Evolutionary conservation across 495 filamentous ascomycete genomes (phyloP).

Genomic region (Hypoxylon crocopeplum): DNA sequence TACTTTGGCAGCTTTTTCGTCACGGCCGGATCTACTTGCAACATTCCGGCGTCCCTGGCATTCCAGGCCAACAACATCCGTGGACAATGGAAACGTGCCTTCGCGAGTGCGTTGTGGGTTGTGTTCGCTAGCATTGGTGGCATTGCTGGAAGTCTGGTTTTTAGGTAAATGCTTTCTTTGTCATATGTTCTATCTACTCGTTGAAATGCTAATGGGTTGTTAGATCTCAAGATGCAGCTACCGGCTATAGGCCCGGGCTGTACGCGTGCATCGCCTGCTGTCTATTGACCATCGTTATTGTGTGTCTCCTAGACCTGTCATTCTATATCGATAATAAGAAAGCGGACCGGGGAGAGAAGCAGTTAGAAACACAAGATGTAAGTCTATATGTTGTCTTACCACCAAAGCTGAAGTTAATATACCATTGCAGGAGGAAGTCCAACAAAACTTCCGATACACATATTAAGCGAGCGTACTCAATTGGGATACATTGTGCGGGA

Average conservation of each 20-base stretch:
- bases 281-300: slow-evolving; percentile 46
- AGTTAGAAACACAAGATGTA: slow-evolving; percentile 52
- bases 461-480: slow-evolving; percentile 43
- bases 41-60: slow-evolving; percentile 60
- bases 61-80: slow-evolving; percentile 69
- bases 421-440: slow-evolving; percentile 46
- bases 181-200: neutral
- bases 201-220: slow-evolving; percentile 6
- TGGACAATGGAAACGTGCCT: slow-evolving; percentile 70
- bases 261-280: slow-evolving; percentile 53
- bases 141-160: slow-evolving; percentile 64
- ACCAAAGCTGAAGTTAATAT: slow-evolving; percentile 5
- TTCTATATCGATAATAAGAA: slow-evolving; percentile 48
- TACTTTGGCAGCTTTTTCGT: slow-evolving; percentile 69
- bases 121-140: slow-evolving; percentile 65
- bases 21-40: slow-evolving; percentile 62
- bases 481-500: neutral
- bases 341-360: slow-evolving; percentile 53
- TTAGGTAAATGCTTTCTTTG: slow-evolving; percentile 43
- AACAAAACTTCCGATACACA: slow-evolving; percentile 56
- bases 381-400: slow-evolving; percentile 7
- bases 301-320: slow-evolving; percentile 37
- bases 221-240: slow-evolving; percentile 44
- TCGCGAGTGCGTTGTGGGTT: slow-evolving; percentile 63
- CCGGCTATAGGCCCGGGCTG: slow-evolving; percentile 50